phyloP scores from a whole-genome alignment of 2,329 filamentous ascomycete genomes.

The Aspergillus carbonarius region DNA sequence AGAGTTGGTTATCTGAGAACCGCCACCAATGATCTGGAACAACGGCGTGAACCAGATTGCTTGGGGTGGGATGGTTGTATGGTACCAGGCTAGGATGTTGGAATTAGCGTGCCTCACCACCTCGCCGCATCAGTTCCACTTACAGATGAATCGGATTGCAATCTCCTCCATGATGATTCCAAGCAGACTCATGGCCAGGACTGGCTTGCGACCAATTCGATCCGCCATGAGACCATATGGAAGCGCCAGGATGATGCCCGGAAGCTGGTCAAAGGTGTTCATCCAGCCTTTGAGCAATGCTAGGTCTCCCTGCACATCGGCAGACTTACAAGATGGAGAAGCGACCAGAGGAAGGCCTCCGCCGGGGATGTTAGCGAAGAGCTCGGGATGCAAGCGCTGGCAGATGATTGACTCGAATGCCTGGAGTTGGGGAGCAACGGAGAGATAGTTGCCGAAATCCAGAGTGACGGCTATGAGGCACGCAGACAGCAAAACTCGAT shows the following conservation, averaged over 20 bases:
- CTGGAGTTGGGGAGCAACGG: constrained; percentile 14
- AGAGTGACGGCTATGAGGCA: constrained; percentile 8
- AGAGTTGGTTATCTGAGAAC: constrained; percentile 8
- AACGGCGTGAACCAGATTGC: constrained; percentile 15
- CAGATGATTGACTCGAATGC: constrained; percentile 16
- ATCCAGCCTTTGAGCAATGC: constrained; percentile 15
- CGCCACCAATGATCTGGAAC: constrained; percentile 16
- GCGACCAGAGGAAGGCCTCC: not conserved
- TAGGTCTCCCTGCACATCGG: constrained; percentile 15
- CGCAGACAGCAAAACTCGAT: constrained; percentile 7
- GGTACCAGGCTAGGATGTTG: constrained; percentile 5
- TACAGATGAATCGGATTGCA: constrained; percentile 9
- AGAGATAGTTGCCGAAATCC: constrained; percentile 12
- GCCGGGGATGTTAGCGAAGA: not conserved
- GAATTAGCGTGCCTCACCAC: not conserved
- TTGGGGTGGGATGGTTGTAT: constrained; percentile 7
- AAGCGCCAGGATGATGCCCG: constrained; percentile 12
- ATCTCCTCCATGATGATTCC: constrained; percentile 9
- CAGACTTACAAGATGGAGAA: constrained; percentile 6
- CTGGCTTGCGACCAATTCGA: constrained; percentile 10
- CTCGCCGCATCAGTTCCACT: not conserved
- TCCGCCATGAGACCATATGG: constrained; percentile 17
- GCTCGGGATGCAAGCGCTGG: constrained; percentile 10
- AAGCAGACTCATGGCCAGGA: constrained; percentile 9
- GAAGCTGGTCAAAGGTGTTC: constrained; percentile 10